Evolutionary conservation across 2,329 filamentous ascomycete genomes (phyloP), one percentile per base, ranked within the genome.

Genomic region (Aspergillus sp.): DNA sequence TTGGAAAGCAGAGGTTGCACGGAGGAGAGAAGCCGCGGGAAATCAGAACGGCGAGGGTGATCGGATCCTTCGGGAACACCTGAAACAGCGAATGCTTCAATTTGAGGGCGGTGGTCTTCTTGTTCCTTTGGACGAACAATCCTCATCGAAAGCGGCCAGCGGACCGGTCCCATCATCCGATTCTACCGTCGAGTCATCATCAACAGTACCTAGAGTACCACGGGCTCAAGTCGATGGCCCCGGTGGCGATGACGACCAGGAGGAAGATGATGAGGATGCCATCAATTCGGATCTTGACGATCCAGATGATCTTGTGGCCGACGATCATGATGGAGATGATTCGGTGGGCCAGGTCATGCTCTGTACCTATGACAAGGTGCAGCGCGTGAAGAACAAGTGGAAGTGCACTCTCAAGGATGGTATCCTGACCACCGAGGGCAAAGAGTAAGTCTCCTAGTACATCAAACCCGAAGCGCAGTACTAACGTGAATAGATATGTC

Each of bases 221-320:
- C 50, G 68, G 7, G 55, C 65, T 29, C 78, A 83, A 47, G 76
- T 78, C 40, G 85, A 91, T 60, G 78, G 76, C 12, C 59, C 63
- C 10, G 72, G 68, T 7, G 72, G 73, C 40, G 68, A 69, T 39
- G 66, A 71, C 19, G 73, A 79, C 5, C 81, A 82, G 36, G 80
- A 54, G 62, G 81, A 81, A 41, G 70, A 82, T 9, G 90, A 96
- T 52, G 91, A 95, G 53, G 90, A 98, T 65, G 93, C 91, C 2
- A 98, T 98, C 71, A 98, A 98, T 67, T 97, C 93, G 0, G 93
- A 98, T 59, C 82, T 98, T 4, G 93, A 98, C 62, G 93, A 98
- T 61, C 83, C 90, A 0, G 90, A 97, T 50, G 93, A 97, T 48
- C 83, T 88, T 8, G 70, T 82, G 12, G 84, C 87, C 28, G 89